Evolutionary conservation across 1,139 yeast genomes (phyloP), one percentile per base, ranked within the genome.

Genomic region (Dujonia santamariae): DNA sequence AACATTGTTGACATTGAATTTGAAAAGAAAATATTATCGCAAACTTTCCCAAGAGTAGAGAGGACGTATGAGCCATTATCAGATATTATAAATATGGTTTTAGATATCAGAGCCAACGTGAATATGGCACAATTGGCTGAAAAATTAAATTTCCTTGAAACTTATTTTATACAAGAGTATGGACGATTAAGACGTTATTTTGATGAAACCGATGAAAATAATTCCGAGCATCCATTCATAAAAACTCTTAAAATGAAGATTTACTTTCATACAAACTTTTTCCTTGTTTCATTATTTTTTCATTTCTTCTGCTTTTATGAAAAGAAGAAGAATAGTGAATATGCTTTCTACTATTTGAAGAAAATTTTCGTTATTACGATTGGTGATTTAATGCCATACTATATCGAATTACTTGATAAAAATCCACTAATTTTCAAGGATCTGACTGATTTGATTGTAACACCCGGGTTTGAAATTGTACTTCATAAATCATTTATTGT

Each of bases 261-360:
- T 19, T 51, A 48, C 34, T 41, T 65, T 28, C 45, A 53, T 6
- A 39, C 55, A 8, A 48, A 48, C 28, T 43, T 54, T 11, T 47
- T 64, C 46, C 32, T 55, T 26, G 32, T 50, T 14, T 43, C 58
- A 7, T 41, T 66, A 4, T 51, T 55, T 37, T 59, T 62, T 34
- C 66, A 63, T 44, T 42, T 69, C n/a, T 54, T 60, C 41, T 53
- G 64, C 31, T 57, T 63, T 43, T 66, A 61, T 40, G 75, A 69
- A 38, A 44, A 42, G 28, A 48, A 49, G 32, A 42, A 42, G 17
- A 54, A 58, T 37, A 34, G 37, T 25, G 47, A 48, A 3, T 42
- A 53, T 12, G 50, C 63, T 1, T 62, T 45, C 40, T 62, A 47
- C 39, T 64, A 62, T 38, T 42, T 57, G 37, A 60, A 52, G 36